Conservation (phyloP, 2,329 filamentous ascomycete genomes). For the Fusarium nanum region DNA sequence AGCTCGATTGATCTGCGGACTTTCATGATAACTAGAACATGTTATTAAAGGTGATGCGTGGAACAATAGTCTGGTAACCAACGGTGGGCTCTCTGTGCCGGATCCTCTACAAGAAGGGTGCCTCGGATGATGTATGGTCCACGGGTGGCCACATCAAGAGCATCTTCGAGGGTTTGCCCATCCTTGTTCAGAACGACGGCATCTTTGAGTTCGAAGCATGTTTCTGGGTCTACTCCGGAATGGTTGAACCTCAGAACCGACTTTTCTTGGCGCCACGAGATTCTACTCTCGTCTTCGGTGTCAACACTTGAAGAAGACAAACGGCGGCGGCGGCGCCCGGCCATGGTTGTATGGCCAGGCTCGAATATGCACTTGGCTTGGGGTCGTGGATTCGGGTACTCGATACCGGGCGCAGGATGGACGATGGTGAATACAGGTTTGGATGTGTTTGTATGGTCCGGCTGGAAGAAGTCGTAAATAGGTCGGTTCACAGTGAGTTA, state of each 20-base stretch:
- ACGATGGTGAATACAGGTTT: neutral
- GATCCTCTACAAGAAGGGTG: slow-evolving; percentile 63
- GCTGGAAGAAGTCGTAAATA: neutral
- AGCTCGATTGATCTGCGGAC: slow-evolving; percentile 54
- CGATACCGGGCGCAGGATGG: neutral
- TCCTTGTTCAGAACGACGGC: slow-evolving; percentile 68
- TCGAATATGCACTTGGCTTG: slow-evolving; percentile 3
- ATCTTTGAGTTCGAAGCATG: slow-evolving; percentile 70
- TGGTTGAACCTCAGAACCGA: slow-evolving; percentile 49
- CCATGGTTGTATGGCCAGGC: slow-evolving; percentile 52
- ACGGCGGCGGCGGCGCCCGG: slow-evolving; percentile 56
- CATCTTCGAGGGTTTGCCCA: slow-evolving; percentile 66
- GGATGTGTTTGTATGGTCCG: neutral
- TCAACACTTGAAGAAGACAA: slow-evolving; percentile 60
- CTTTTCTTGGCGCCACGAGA: slow-evolving; percentile 51
- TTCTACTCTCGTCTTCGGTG: slow-evolving; percentile 54
- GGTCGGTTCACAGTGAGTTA: neutral
- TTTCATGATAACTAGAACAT: slow-evolving; percentile 49
- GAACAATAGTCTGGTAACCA: slow-evolving; percentile 36
- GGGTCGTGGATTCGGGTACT: slow-evolving; percentile 1
- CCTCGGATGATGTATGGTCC: slow-evolving; percentile 73
- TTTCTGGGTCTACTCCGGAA: slow-evolving; percentile 60
- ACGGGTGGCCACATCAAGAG: slow-evolving; percentile 69
- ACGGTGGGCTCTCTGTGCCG: slow-evolving; percentile 53
- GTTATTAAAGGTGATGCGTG: slow-evolving; percentile 26